Evolutionary conservation across 495 filamentous ascomycete species (phyloP).

Genomic region (Margaritispora aquatica): DNA sequence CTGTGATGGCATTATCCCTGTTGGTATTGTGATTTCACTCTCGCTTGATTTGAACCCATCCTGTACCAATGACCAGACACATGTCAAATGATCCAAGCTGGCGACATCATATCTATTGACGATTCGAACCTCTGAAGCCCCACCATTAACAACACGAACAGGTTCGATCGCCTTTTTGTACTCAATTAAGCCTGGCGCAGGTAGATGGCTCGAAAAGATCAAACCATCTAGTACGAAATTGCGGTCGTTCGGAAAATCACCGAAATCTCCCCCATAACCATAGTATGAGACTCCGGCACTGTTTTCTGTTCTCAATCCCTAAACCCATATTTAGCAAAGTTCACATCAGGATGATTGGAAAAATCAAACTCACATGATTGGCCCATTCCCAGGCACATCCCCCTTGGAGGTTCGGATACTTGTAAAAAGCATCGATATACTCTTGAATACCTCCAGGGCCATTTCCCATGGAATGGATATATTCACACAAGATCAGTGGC

Average conservation of each 20-base stretch:
- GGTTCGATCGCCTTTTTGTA: constrained; percentile 62
- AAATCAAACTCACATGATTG: constrained; percentile 42
- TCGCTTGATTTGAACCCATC: background rate
- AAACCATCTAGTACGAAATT: constrained; percentile 68
- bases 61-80: constrained; percentile 32
- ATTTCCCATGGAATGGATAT: constrained; percentile 69
- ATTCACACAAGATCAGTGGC: constrained; percentile 64
- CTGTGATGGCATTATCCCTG: background rate
- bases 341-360: too few species aligned
- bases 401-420: constrained; percentile 56
- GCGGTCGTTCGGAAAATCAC: constrained; percentile 61
- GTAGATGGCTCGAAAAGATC: constrained; percentile 50
- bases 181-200: constrained; percentile 54
- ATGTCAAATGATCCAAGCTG: constrained; percentile 42
- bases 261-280: constrained; percentile 69
- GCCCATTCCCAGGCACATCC: constrained; percentile 76
- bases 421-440: constrained; percentile 62
- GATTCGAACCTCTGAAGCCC: constrained; percentile 26
- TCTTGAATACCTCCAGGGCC: constrained; percentile 62
- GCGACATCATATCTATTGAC: constrained; percentile 49
- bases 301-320: constrained; percentile 49
- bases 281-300: constrained; percentile 51
- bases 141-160: constrained; percentile 36
- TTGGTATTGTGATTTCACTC: background rate
- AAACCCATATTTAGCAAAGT: constrained; percentile 2